Evolutionary conservation across 108 stramenopile species (phyloP), one percentile per base, ranked within the genome.

Genomic region (Nitzschia putrida): DNA sequence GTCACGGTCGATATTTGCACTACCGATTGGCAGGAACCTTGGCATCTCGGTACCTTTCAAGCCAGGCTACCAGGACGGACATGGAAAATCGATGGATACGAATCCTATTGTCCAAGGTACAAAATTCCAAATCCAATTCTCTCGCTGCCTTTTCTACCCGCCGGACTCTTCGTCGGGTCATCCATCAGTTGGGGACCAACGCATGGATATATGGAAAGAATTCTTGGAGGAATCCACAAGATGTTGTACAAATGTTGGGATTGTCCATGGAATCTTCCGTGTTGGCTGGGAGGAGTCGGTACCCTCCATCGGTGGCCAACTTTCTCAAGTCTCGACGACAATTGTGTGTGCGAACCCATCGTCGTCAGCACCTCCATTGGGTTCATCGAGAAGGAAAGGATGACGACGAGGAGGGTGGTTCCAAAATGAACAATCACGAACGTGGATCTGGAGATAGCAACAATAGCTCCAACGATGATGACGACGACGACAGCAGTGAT

Each of bases 71-170:
- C 41, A 25, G 23, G 16, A 44, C 34, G 24, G 40, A 43, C 14
- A 50, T n/a, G 13, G 65, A 77, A 61, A 67, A 71, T 53, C 57
- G 69, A 16, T 71, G 47, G 24, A 24, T 77, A 52, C 64, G 65
- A 16, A 29, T 61, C 24, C 41, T 77, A 41, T 64, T 64, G 29
- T n/a, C 34, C 5, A 42, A 57, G 11, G 38, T 34, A 5, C 59
- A 56, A 29, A 29, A 66, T 42, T 49, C 14, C n/a, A 53, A 24
- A 10, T 16, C 12, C 1, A 54, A 38, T 13, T 40, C 67, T 14
- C 37, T 68, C 24, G 67, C 67, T 3, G 23, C 21, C 14, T 68
- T 68, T 44, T 0, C 53, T 0, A 3, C 55, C n/a, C 12, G 22
- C 5, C 39, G 25, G 1, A 44, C 67, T 16, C 37, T n/a, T 10